A percentile compares a stretch with the other conserved stretches of the same genome.
Conservation (phyloP, 2,329 filamentous ascomycete species). For the Exophiala bonariae region DNA sequence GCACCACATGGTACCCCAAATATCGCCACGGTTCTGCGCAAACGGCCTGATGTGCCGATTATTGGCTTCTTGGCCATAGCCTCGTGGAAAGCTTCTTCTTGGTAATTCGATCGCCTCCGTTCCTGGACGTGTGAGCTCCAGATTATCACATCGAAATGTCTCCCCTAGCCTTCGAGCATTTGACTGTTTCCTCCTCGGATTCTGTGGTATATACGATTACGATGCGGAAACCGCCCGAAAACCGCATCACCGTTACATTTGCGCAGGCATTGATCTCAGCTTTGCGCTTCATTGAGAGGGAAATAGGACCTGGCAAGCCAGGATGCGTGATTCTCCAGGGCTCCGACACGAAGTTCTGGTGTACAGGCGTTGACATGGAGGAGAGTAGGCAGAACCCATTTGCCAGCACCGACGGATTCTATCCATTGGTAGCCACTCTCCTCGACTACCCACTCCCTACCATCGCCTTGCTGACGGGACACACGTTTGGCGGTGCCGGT, state of each 20-base stretch:
- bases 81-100: too few relatives aligned
- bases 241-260: constrained; percentile 50
- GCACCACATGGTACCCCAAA: too few relatives aligned
- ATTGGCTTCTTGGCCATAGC: too few relatives aligned
- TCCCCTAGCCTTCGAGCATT: too few relatives aligned
- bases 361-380: constrained; percentile 49
- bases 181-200: too few relatives aligned
- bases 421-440: constrained; percentile 51
- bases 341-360: constrained; percentile 44
- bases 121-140: too few relatives aligned
- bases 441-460: constrained; percentile 51
- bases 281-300: constrained; percentile 44
- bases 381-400: constrained; percentile 49
- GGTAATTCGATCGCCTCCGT: too few relatives aligned
- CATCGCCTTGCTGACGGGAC: constrained; percentile 47
- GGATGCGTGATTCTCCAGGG: constrained; percentile 54
- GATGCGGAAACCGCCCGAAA: constrained; percentile 55
- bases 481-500: constrained; percentile 50
- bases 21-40: too few relatives aligned
- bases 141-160: too few relatives aligned
- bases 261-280: constrained; percentile 54
- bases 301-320: constrained; percentile 45
- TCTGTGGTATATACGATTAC: constrained; percentile 55
- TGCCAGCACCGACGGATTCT: constrained; percentile 58
- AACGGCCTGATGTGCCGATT: too few relatives aligned